Conservation (phyloP, 1,284 basidiomycete species). For the Naganishia liquefaciens region DNA sequence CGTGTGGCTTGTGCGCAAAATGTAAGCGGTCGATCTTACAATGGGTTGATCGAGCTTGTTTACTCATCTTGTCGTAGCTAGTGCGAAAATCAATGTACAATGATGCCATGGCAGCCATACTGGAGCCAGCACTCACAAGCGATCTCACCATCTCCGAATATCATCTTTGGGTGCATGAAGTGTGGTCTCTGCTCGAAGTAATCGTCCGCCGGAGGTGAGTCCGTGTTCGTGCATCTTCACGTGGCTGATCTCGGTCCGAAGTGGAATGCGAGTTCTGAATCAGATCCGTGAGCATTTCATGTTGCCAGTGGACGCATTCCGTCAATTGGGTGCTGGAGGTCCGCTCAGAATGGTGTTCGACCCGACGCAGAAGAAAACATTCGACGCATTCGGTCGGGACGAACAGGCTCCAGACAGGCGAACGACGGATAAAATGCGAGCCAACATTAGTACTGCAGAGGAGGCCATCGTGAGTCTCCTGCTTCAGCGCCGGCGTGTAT, state of each 20-base stretch:
- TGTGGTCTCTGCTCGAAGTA: constrained; percentile 44
- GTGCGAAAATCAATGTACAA: constrained; percentile 38
- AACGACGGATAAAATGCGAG: constrained; percentile 36
- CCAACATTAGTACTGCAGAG: constrained; percentile 35
- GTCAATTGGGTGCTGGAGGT: constrained; percentile 39
- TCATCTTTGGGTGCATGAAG: constrained; percentile 42
- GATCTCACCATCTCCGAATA: constrained; percentile 41
- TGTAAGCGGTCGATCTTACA: constrained; percentile 33
- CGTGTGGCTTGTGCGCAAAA: constrained; percentile 38
- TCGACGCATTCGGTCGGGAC: constrained; percentile 29
- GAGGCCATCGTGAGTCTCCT: constrained; percentile 37
- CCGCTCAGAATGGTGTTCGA: constrained; percentile 36
- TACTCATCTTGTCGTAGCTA: constrained; percentile 30
- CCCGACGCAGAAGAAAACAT: constrained; percentile 16
- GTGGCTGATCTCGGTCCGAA: neutral
- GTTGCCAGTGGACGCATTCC: constrained; percentile 28
- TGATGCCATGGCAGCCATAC: constrained; percentile 41
- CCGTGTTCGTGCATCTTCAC: neutral
- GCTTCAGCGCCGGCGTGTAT: neutral
- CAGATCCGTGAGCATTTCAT: constrained; percentile 35
- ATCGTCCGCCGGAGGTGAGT: constrained; percentile 38
- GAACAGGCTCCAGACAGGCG: constrained; percentile 28
- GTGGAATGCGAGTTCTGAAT: constrained; percentile 35
- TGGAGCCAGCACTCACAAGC: constrained; percentile 36
- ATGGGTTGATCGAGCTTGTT: too few species aligned